Percentiles rank a stretch among this genome's conserved stretches.
These are phyloP conservation scores for Rhodofomes roseus DNA, from an alignment of 1,284 basidiomycete species.

Conservation along the genomic window DNA sequence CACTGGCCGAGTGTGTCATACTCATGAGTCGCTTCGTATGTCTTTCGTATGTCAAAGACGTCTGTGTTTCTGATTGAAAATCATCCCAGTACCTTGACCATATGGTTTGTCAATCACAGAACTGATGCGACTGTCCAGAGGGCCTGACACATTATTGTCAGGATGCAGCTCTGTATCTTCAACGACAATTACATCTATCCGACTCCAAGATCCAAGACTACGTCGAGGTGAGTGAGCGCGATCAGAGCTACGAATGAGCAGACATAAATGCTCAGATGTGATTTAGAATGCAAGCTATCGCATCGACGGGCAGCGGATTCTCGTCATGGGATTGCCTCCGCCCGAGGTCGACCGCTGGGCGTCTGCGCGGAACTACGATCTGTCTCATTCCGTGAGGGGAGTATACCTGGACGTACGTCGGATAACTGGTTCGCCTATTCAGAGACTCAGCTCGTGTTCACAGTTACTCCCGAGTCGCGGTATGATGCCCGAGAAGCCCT, in stretches of 20 bases:
- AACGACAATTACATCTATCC: conserved; percentile 40
- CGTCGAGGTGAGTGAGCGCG: conserved; percentile 36
- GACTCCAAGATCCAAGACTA: conserved; percentile 47
- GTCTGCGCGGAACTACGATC: conserved; percentile 40
- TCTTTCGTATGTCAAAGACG: no score
- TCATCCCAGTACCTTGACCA: not conserved
- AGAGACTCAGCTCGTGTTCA: not conserved
- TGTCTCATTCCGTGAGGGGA: conserved; percentile 39
- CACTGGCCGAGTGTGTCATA: conserved; percentile 33
- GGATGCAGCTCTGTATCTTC: conserved; percentile 46
- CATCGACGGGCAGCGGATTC: conserved; percentile 38
- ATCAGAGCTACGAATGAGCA: not conserved
- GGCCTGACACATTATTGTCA: conserved; percentile 13
- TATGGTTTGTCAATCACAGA: not conserved
- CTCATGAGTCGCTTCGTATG: conserved; percentile 34
- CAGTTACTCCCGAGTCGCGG: conserved; percentile 22
- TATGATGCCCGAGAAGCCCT: conserved; percentile 8
- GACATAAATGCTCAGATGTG: not conserved
- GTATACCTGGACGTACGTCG: conserved; percentile 34
- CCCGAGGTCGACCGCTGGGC: conserved; percentile 34
- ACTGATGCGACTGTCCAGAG: not conserved
- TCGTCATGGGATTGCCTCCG: conserved; percentile 47
- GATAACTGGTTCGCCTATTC: no score
- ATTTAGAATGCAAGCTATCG: conserved; percentile 40
- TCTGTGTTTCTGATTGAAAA: no score